Evolutionary conservation across 2,329 filamentous ascomycete species (phyloP).

Genomic region (Exophiala calicioides): DNA sequence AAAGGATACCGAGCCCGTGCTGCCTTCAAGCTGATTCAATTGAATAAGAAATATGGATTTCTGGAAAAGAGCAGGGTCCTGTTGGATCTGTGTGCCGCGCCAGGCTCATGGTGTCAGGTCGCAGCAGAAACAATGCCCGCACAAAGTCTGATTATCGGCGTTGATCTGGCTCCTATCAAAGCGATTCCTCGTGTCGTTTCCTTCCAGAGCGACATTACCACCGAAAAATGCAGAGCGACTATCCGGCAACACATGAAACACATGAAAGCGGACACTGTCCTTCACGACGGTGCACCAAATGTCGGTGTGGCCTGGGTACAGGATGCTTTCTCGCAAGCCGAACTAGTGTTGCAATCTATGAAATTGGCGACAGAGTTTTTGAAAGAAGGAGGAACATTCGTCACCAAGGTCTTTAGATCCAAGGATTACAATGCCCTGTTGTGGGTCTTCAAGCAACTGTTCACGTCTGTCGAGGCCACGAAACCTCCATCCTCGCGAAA

Average conservation of each 20-base stretch:
- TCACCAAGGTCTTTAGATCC: slow-evolving; percentile 95
- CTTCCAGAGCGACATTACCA: slow-evolving; percentile 97
- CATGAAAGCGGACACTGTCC: slow-evolving; percentile 91
- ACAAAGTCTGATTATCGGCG: slow-evolving; percentile 86
- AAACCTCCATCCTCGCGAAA: slow-evolving; percentile 95
- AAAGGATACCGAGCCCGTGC: slow-evolving; percentile 95
- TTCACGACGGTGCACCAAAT: slow-evolving; percentile 96
- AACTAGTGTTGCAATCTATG: slow-evolving; percentile 84
- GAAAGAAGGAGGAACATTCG: slow-evolving; percentile 83
- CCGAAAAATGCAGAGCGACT: slow-evolving; percentile 89
- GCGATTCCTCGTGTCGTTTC: slow-evolving; percentile 90
- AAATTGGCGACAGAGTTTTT: slow-evolving; percentile 95
- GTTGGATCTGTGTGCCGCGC: slow-evolving; percentile 95
- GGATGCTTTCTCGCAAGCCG: slow-evolving; percentile 96
- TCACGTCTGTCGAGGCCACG: slow-evolving; percentile 91
- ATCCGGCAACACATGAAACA: slow-evolving; percentile 89
- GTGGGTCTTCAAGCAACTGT: slow-evolving; percentile 98
- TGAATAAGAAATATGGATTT: slow-evolving; percentile 99
- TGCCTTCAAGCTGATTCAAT: slow-evolving; percentile 95
- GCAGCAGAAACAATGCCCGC: slow-evolving; percentile 92
- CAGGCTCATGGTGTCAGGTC: slow-evolving; percentile 97
- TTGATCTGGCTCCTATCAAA: slow-evolving; percentile 94
- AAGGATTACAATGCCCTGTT: slow-evolving; percentile 95
- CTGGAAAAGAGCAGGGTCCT: slow-evolving; percentile 94
- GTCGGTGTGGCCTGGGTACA: slow-evolving; percentile 98